phyloP scores from a whole-genome alignment of 305 asterid genomes.

The Petunia hybrid region DNA sequence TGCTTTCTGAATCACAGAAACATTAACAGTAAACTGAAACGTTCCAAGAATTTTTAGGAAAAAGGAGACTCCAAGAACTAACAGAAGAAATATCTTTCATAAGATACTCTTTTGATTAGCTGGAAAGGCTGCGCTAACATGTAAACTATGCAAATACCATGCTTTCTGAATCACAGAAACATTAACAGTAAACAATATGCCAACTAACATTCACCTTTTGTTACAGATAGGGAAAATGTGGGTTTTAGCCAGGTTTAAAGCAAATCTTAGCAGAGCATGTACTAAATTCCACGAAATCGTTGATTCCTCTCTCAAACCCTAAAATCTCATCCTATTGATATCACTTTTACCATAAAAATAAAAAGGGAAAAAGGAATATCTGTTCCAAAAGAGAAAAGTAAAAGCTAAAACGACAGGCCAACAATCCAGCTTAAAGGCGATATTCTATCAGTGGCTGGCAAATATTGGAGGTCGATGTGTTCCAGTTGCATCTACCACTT shows the following conservation, averaged over 20 bases:
- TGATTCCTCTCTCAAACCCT: background rate
- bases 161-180: background rate
- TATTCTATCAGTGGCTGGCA: background rate
- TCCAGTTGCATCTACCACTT: slow-evolving; percentile 6
- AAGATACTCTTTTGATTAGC: background rate
- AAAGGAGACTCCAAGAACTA: too few species aligned
- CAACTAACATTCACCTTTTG: background rate
- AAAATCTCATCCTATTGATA: background rate
- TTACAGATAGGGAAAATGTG: background rate
- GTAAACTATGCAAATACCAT: background rate
- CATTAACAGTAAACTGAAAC: too few species aligned
- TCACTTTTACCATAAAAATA: background rate
- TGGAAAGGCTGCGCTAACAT: background rate
- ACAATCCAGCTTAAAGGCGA: background rate
- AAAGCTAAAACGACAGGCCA: background rate
- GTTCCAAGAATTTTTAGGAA: too few species aligned
- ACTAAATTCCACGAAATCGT: background rate
- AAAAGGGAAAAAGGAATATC: background rate
- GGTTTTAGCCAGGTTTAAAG: background rate
- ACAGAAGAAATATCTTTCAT: background rate
- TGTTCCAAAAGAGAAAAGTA: background rate
- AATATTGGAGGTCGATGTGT: slow-evolving; percentile 11
- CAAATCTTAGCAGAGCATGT: slow-evolving; percentile 9
- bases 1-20: background rate
- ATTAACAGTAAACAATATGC: background rate